Evolutionary conservation across 805 yeast species (phyloP).

Genomic region (Helenozyma rhizophorensis): DNA sequence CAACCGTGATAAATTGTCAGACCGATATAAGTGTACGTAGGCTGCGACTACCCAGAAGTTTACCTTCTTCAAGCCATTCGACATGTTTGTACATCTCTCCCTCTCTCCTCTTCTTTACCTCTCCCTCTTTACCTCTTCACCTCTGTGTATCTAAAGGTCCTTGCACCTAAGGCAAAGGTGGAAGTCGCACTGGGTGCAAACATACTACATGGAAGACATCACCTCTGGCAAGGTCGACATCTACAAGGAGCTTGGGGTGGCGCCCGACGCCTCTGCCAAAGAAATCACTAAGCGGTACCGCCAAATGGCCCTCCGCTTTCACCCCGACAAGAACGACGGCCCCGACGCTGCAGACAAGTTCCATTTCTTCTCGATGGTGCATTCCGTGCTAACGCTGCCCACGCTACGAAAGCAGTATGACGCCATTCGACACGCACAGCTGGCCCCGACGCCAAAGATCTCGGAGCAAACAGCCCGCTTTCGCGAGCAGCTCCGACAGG

Average conservation of each 20-base stretch:
- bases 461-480: slow-evolving; percentile 21
- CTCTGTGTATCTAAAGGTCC: too few relatives aligned
- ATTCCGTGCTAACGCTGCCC: slow-evolving; percentile 28
- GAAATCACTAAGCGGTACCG: slow-evolving; percentile 31
- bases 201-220: slow-evolving; percentile 10
- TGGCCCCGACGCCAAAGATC: slow-evolving; percentile 3
- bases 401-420: slow-evolving; percentile 27
- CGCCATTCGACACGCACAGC: slow-evolving; percentile 16
- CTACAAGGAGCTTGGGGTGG: slow-evolving; percentile 43
- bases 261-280: slow-evolving; percentile 16
- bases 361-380: slow-evolving; percentile 25
- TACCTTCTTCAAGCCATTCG: too few relatives aligned
- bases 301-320: slow-evolving; percentile 30
- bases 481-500: slow-evolving; percentile 24
- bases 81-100: too few relatives aligned
- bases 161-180: too few relatives aligned
- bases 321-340: slow-evolving; percentile 37
- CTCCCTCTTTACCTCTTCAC: too few relatives aligned
- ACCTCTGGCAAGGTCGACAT: slow-evolving; percentile 25
- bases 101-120: too few relatives aligned
- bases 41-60: too few relatives aligned
- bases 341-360: slow-evolving; percentile 25
- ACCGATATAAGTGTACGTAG: too few relatives aligned
- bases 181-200: too few relatives aligned
- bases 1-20: too few relatives aligned